phyloP scores from a whole-genome alignment of 116 monocot genomes.

The Thalassia testudinum region DNA sequence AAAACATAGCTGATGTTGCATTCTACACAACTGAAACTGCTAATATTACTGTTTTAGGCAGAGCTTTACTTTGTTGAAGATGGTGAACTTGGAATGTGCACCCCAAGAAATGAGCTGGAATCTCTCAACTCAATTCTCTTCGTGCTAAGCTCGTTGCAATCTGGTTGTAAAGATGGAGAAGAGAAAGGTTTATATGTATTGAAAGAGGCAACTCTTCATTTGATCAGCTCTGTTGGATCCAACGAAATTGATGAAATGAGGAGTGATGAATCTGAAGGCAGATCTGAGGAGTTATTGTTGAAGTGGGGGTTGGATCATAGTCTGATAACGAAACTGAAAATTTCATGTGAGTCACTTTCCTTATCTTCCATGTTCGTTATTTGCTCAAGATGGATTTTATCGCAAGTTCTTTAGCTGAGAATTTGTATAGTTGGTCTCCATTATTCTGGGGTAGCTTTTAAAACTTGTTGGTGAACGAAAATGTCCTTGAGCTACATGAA shows the following conservation, averaged over 20 bases:
- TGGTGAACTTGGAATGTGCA: constrained; percentile 54
- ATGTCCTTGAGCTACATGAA: no score
- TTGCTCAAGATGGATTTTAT: no score
- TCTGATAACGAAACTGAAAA: constrained; percentile 45
- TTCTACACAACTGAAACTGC: no score
- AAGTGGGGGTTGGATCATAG: constrained; percentile 53
- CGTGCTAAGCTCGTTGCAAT: constrained; percentile 16
- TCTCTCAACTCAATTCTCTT: constrained; percentile 48
- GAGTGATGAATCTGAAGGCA: constrained; percentile 6
- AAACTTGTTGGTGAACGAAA: no score
- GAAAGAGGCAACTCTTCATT: constrained; percentile 17
- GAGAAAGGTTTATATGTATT: constrained; percentile 24
- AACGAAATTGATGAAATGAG: constrained; percentile 15
- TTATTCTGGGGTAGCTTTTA: no score
- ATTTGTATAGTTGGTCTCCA: no score
- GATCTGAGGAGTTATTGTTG: constrained; percentile 35
- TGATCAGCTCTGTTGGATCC: constrained; percentile 20
- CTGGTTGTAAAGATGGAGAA: constrained; percentile 7
- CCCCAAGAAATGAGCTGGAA: constrained; percentile 71
- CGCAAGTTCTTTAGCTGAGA: no score
- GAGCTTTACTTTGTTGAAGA: constrained; percentile 84
- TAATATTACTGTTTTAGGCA: constrained; percentile 18
- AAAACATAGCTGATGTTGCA: no score
- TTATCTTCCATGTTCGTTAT: no score
- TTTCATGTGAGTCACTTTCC: constrained; percentile 42